phyloP scores from a whole-genome alignment of 345 rosid species.

The Cardiospermum halicacabum region DNA sequence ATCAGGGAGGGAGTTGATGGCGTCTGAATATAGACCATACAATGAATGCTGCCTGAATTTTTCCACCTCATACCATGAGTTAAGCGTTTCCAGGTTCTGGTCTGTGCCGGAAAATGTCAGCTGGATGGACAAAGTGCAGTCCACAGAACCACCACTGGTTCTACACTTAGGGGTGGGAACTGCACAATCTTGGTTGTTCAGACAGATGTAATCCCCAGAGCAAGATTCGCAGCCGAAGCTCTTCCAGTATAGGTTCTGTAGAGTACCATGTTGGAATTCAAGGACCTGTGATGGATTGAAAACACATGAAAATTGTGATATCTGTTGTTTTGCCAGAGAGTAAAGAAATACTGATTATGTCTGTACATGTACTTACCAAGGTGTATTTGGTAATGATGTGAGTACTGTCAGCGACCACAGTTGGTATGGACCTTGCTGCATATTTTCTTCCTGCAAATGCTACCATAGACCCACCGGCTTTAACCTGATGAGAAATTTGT shows the following conservation, averaged over 20 bases:
- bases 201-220: slow-evolving; percentile 39
- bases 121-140: slow-evolving; percentile 64
- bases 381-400: slow-evolving; percentile 80
- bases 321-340: too few relatives aligned
- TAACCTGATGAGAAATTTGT: slow-evolving; percentile 23
- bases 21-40: slow-evolving; percentile 43
- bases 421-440: slow-evolving; percentile 84
- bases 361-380: slow-evolving; percentile 47
- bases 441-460: slow-evolving; percentile 91
- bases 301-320: neutral
- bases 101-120: slow-evolving; percentile 84
- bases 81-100: slow-evolving; percentile 56
- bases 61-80: slow-evolving; percentile 85
- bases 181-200: slow-evolving; percentile 61
- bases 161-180: slow-evolving; percentile 54
- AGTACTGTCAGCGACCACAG: slow-evolving; percentile 52
- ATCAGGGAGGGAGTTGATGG: slow-evolving; percentile 23
- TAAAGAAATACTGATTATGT: neutral
- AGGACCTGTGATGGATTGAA: slow-evolving; percentile 41
- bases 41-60: slow-evolving; percentile 67
- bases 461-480: slow-evolving; percentile 74
- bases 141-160: slow-evolving; percentile 33
- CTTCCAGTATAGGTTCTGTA: slow-evolving; percentile 76
- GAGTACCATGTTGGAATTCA: slow-evolving; percentile 76
- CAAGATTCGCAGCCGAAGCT: slow-evolving; percentile 71